Base-by-base conservation (phyloP, 2,329 filamentous ascomycete genomes). In the Clonostachys sp. region DNA sequence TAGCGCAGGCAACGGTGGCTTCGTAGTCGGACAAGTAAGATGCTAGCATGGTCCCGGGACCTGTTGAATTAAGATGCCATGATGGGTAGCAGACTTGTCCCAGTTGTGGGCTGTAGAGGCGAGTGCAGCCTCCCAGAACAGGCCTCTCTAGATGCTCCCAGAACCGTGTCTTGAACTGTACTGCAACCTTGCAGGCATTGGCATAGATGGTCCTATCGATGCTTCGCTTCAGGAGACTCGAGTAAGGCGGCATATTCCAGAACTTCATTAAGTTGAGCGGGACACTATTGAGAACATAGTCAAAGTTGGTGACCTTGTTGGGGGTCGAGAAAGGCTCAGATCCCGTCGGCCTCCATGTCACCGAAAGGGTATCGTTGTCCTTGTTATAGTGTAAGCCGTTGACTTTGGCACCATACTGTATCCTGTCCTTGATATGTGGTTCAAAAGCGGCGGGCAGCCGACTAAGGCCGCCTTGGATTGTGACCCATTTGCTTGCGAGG, bases 131-230 rank as follows among this genome's bases (percentile, higher is more conserved):
- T 12, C 85, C 85, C 50, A 78, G 71, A 59, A 89, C 87, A 5
- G 74, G 74, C 44, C 68, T 69, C 34, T 65, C 59, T 42, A 65
- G 64, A 49, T 73, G 69, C 56, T 80, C 75, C 77, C 75, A 80
- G 67, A 80, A 80, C 2, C 86, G 81, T 0, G 84, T 81, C 49
- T 77, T 70, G 68, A 86, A 89, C 61, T 86, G 83, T 3, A 89
- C 74, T 0, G 84, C 80, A 0, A 89, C 75, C 59, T 80, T 80
- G 68, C 77, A 80, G 56, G 2, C 50, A 56, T 61, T 78, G 77
- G 86, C 9, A 83, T 78, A 36, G 14, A 62, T 61, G 44, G 78
- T 54, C 24, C 69, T 66, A 14, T 58, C 53, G 56, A 80, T 78
- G 13, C 75, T 75, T 50, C 73, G 68, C 45, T 56, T 59, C 46